These are phyloP conservation scores for Lathyrus sativus DNA, from an alignment of 306 rosid genomes.

Conservation along the genomic window DNA sequence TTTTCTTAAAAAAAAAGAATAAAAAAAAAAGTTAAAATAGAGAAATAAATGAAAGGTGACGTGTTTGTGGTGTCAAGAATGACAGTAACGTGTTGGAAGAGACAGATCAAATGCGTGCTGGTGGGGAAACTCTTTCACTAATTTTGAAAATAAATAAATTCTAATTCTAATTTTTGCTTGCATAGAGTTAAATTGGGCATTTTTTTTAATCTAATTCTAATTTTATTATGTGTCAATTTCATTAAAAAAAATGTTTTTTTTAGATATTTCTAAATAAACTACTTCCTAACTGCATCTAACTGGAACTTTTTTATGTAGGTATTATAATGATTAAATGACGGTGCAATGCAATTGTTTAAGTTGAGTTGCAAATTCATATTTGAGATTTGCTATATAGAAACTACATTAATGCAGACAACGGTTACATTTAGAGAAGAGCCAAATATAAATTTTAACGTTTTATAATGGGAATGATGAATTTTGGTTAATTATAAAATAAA, in stretches of 20 bases:
- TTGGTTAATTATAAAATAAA: no score
- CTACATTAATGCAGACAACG: no score
- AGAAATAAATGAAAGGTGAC: background rate
- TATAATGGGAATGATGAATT: no score
- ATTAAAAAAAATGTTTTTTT: no score
- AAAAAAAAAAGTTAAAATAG: background rate
- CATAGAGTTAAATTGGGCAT: background rate
- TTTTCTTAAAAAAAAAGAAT: background rate
- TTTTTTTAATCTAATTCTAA: background rate
- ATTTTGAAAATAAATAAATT: background rate
- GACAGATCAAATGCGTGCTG: conserved; percentile 30
- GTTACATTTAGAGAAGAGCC: no score
- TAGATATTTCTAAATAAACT: background rate
- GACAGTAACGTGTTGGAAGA: background rate
- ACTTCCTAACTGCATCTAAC: background rate
- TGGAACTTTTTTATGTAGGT: background rate
- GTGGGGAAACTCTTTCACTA: conserved; percentile 14
- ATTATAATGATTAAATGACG: background rate
- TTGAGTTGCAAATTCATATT: background rate
- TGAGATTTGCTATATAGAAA: no score
- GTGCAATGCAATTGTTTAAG: background rate
- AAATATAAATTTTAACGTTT: no score
- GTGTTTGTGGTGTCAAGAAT: background rate
- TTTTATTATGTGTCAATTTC: conserved; percentile 12
- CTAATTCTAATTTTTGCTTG: background rate